These are phyloP conservation scores for Saccharum officinarum DNA, from an alignment of 176 grass and related monocot genomes.

Conservation along the genomic window DNA sequence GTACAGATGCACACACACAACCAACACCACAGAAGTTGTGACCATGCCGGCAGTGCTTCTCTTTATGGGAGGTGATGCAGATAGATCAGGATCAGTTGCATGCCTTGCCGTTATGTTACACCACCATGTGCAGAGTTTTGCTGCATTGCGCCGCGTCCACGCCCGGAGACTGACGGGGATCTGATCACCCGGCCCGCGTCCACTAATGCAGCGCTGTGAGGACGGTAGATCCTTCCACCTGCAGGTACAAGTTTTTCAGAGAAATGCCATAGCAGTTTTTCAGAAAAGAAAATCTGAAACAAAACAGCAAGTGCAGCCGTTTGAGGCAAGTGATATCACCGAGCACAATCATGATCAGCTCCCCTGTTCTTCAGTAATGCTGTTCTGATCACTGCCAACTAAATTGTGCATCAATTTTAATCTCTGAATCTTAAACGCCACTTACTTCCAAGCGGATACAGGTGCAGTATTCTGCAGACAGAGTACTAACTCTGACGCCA, in stretches of 20 bases:
- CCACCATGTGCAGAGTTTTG: conserved; percentile 30
- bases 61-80: conserved; percentile 3
- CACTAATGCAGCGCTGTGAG: conserved; percentile 54
- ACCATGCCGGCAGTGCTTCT: background rate
- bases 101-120: conserved; percentile 38
- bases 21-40: background rate
- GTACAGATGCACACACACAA: conserved; percentile 20
- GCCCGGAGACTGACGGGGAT: background rate
- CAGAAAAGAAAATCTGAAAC: background rate
- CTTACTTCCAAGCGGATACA: no score
- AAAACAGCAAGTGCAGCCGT: no score
- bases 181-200: background rate
- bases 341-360: background rate
- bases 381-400: background rate
- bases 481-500: no score
- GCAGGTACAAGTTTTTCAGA: background rate
- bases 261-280: background rate
- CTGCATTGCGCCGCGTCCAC: background rate
- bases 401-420: background rate
- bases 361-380: background rate
- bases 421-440: background rate
- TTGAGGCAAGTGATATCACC: no score
- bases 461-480: no score
- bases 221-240: conserved; percentile 77
- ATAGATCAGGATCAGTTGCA: conserved; percentile 31